Conservation (phyloP, 2,329 filamentous ascomycete species). For the Xylogone sp. region DNA sequence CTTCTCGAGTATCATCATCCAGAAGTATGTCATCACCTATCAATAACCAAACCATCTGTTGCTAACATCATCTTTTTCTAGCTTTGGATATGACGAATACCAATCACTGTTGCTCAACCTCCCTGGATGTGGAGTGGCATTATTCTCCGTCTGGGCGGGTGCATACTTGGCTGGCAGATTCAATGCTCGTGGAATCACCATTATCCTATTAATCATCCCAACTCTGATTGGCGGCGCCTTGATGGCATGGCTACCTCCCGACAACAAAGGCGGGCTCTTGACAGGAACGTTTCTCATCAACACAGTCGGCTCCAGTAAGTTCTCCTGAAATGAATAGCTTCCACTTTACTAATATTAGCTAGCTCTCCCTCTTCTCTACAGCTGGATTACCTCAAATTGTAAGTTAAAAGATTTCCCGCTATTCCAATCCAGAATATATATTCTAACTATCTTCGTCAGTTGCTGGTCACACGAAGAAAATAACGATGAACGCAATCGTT, state of each 20-base stretch:
- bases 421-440: not conserved
- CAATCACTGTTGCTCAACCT: slow-evolving; percentile 40
- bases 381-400: not conserved
- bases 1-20: slow-evolving; percentile 36
- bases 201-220: slow-evolving; percentile 39
- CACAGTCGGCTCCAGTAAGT: slow-evolving; percentile 28
- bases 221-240: slow-evolving; percentile 41
- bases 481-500: slow-evolving; percentile 43
- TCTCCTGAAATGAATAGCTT: not conserved
- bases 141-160: slow-evolving; percentile 35
- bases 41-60: not conserved
- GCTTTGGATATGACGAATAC: slow-evolving; percentile 38
- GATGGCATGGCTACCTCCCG: slow-evolving; percentile 33
- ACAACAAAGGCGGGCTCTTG: slow-evolving; percentile 37
- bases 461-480: slow-evolving; percentile 46
- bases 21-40: not conserved
- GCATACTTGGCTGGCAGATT: slow-evolving; percentile 34
- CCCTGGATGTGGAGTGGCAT: slow-evolving; percentile 38
- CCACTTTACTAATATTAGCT: not conserved
- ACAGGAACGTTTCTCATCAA: slow-evolving; percentile 42
- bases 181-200: slow-evolving; percentile 36
- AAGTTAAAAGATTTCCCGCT: not conserved
- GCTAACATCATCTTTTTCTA: slow-evolving; percentile 4
- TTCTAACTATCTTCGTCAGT: not conserved
- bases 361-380: not conserved